Evolutionary conservation across 1,284 basidiomycete genomes (phyloP).

Genomic region (Fomitopsis betulina): DNA sequence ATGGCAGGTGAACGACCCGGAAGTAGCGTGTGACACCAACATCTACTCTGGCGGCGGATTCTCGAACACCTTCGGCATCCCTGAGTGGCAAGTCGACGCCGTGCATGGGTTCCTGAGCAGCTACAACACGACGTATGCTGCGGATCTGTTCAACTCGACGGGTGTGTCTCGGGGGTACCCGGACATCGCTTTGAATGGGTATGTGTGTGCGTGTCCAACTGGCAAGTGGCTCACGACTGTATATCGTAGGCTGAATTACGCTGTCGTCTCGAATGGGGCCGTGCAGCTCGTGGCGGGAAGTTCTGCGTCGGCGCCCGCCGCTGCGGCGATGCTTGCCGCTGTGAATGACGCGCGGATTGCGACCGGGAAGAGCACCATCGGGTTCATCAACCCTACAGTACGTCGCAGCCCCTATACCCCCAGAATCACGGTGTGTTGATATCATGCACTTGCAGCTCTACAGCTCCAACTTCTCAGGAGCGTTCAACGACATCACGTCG

Average conservation of each 20-base stretch:
- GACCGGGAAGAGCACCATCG: conserved; percentile 38
- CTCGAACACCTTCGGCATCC: conserved; percentile 38
- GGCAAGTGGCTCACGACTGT: neutral
- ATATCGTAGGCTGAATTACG: conserved; percentile 38
- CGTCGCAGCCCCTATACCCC: neutral
- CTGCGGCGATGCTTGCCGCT: conserved; percentile 48
- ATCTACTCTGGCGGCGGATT: conserved; percentile 44
- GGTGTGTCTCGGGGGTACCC: conserved; percentile 38
- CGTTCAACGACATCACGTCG: conserved; percentile 15
- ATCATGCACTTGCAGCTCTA: conserved; percentile 9
- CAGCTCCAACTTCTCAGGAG: conserved; percentile 6
- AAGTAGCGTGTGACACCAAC: conserved; percentile 36
- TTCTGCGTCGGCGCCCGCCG: conserved; percentile 1
- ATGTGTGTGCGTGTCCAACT: conserved; percentile 2
- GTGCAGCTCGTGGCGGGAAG: conserved; percentile 11
- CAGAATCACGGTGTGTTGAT: neutral
- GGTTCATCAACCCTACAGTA: conserved; percentile 49
- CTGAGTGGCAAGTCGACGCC: conserved; percentile 33
- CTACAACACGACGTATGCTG: conserved; percentile 35
- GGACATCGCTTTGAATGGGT: conserved; percentile 42
- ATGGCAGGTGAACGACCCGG: conserved; percentile 38
- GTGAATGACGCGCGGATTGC: conserved; percentile 52
- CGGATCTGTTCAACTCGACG: conserved; percentile 20
- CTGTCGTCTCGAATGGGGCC: conserved; percentile 25
- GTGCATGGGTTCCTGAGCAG: conserved; percentile 30